Conservation (phyloP, 768 basidiomycete species). For the Lentinula sp. region DNA sequence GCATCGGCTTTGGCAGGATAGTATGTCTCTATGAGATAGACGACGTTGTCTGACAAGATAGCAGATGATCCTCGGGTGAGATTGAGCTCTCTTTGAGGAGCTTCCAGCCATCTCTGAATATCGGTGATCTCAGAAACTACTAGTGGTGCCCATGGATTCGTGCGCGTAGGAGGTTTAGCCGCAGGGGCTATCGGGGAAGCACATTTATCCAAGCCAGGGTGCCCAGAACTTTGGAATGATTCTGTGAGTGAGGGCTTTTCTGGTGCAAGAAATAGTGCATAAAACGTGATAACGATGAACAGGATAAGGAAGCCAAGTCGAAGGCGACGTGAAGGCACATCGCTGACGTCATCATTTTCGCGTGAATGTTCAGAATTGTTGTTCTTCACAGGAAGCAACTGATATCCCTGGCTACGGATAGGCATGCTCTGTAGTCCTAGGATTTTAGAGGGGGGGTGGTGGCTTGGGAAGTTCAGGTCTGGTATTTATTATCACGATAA, state of each 20-base stretch:
- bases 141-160: conserved; percentile 50
- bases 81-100: conserved; percentile 37
- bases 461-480: background rate
- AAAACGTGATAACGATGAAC: background rate
- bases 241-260: background rate
- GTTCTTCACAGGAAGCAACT: background rate
- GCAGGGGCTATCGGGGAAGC: conserved; percentile 19
- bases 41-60: conserved; percentile 38
- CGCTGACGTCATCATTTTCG: background rate
- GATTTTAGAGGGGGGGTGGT: background rate
- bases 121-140: conserved; percentile 34
- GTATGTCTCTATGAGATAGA: conserved; percentile 45
- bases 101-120: conserved; percentile 40
- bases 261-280: background rate
- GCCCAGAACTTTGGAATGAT: background rate
- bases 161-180: conserved; percentile 34
- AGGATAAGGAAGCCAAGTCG: background rate
- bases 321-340: background rate
- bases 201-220: conserved; percentile 24
- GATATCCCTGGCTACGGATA: background rate
- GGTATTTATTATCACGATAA: background rate
- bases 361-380: background rate
- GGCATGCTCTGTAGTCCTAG: background rate
- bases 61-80: conserved; percentile 28
- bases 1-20: conserved; percentile 43